phyloP scores from a whole-genome alignment of 2,329 filamentous ascomycete species.

The Plectosphaerella cucumerina region DNA sequence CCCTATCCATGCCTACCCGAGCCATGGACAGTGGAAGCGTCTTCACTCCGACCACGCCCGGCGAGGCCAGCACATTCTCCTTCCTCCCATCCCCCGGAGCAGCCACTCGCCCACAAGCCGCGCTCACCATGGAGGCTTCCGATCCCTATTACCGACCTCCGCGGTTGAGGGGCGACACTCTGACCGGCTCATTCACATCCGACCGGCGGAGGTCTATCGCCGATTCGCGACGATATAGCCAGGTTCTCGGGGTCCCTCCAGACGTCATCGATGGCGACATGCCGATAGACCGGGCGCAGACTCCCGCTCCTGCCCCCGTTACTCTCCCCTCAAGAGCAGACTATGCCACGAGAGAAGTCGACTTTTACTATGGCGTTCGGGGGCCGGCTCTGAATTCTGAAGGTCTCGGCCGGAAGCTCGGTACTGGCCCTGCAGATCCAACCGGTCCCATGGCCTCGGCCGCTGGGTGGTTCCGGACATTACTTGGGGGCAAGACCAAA shows the following conservation, averaged over 20 bases:
- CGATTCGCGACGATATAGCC: constrained; percentile 33
- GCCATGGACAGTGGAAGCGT: constrained; percentile 59
- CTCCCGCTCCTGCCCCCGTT: constrained; percentile 37
- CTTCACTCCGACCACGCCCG: constrained; percentile 69
- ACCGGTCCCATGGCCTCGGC: constrained; percentile 88
- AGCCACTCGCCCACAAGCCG: constrained; percentile 38
- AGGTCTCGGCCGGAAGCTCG: constrained; percentile 75
- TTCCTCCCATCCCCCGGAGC: constrained; percentile 56
- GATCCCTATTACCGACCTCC: constrained; percentile 91
- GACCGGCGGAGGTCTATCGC: constrained; percentile 23
- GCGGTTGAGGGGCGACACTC: constrained; percentile 61
- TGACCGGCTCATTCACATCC: constrained; percentile 31
- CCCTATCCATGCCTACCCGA: constrained; percentile 37
- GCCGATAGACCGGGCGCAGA: constrained; percentile 34
- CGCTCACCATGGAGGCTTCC: constrained; percentile 43
- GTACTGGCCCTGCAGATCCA: constrained; percentile 91
- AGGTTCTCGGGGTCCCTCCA: constrained; percentile 12
- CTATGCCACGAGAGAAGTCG: constrained; percentile 90
- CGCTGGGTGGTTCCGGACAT: constrained; percentile 77
- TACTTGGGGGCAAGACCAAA: constrained; percentile 82
- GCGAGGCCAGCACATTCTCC: constrained; percentile 68
- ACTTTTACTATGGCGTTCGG: constrained; percentile 93
- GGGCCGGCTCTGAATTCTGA: constrained; percentile 83
- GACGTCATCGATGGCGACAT: constrained; percentile 23
- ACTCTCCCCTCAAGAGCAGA: constrained; percentile 64